Conservation (phyloP, 805 yeast genomes). For the Yamadazyma insecticola region DNA sequence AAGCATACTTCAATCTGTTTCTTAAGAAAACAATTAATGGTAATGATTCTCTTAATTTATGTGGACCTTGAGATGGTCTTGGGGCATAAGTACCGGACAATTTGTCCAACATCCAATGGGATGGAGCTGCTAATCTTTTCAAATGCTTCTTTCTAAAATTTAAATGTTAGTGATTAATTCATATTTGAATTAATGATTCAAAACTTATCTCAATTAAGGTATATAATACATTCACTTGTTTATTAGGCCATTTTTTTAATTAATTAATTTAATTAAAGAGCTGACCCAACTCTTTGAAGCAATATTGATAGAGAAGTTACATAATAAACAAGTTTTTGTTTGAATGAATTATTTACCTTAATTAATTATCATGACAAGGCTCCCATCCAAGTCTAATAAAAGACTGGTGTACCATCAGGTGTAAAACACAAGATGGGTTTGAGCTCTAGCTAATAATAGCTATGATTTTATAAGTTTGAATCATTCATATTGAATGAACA, state of each 20-base stretch:
- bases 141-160: slow-evolving; percentile 85
- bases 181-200: too few relatives aligned
- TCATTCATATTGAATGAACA: slow-evolving; percentile 19
- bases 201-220: too few relatives aligned
- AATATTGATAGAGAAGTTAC: too few relatives aligned
- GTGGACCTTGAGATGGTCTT: slow-evolving; percentile 99
- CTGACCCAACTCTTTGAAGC: too few relatives aligned
- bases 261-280: not conserved
- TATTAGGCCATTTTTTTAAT: not conserved
- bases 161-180: slow-evolving; percentile 2
- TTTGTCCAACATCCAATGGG: slow-evolving; percentile 99
- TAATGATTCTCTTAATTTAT: slow-evolving; percentile 96
- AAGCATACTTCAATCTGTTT: slow-evolving; percentile 98
- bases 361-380: slow-evolving; percentile 45
- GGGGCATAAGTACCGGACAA: slow-evolving; percentile 99
- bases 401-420: not conserved
- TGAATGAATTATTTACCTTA: too few relatives aligned
- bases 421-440: too few relatives aligned
- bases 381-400: slow-evolving; percentile 28
- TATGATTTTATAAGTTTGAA: too few relatives aligned
- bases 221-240: too few relatives aligned
- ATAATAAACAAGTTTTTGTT: too few relatives aligned
- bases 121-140: slow-evolving; percentile 99
- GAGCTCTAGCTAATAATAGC: too few relatives aligned
- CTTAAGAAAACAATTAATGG: slow-evolving; percentile 95